Percentiles rank a stretch among this genome's conserved stretches.
Conservation (phyloP, 352 stramenopile genomes). For the Phytophthora pistaciae region DNA sequence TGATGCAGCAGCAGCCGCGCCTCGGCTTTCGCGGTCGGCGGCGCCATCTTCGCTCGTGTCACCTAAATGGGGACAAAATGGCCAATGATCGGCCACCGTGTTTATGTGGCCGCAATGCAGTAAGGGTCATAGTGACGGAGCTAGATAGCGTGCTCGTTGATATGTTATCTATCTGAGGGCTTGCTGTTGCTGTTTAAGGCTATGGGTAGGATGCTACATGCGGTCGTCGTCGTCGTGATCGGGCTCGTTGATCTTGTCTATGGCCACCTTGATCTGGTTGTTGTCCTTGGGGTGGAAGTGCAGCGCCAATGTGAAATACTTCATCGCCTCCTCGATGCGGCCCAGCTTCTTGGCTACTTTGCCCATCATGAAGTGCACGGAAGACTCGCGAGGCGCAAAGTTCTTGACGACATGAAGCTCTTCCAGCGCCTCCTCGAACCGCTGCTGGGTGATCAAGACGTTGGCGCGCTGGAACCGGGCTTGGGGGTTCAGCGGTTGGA, state of each 20-base stretch:
- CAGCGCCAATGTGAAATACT: constrained; percentile 96
- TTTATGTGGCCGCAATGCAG: constrained; percentile 21
- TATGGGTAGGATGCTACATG: constrained; percentile 38
- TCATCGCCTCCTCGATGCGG: constrained; percentile 93
- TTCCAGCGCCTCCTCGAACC: constrained; percentile 91
- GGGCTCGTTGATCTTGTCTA: constrained; percentile 92
- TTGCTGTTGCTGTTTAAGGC: constrained; percentile 1
- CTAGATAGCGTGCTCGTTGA: constrained; percentile 3
- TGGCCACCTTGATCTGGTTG: constrained; percentile 96
- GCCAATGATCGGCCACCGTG: constrained; percentile 19
- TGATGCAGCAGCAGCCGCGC: constrained; percentile 54
- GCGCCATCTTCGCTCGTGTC: constrained; percentile 11
- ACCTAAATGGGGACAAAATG: constrained; percentile 15
- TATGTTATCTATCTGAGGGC: constrained; percentile 34
- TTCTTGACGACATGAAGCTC: constrained; percentile 95
- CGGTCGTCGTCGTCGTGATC: constrained; percentile 65
- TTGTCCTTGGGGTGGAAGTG: constrained; percentile 98
- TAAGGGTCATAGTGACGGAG: not conserved
- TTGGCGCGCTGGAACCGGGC: constrained; percentile 95
- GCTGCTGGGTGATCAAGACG: constrained; percentile 94
- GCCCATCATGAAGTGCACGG: constrained; percentile 97
- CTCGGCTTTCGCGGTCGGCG: constrained; percentile 34
- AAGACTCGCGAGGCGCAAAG: constrained; percentile 95
- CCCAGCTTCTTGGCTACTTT: constrained; percentile 94
- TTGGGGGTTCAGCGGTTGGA: constrained; percentile 95